Base-by-base conservation (phyloP, 2,329 filamentous ascomycete species). In the Epichloe aotearoae region DNA sequence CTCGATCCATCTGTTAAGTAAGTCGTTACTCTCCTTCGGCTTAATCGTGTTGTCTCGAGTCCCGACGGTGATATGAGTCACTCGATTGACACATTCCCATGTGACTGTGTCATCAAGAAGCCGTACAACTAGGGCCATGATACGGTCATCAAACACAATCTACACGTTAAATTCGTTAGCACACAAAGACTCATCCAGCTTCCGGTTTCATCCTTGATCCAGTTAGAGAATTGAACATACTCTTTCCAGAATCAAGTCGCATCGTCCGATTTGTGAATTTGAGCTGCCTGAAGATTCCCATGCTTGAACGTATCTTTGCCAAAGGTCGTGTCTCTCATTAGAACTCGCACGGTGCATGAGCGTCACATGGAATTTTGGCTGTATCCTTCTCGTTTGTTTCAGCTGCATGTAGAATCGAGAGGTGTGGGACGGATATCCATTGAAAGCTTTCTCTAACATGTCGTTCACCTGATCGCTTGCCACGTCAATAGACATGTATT, bases 41-140 rank as follows among this genome's bases (percentile, higher is more conserved):
- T 96, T 97, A 60, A 97, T 80, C 7, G 73, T 66, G 45, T 74
- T 67, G 56, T 82, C 77, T 10, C 82, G 79, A 0, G 93, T 98
- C 19, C 93, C 93, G 7, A 97, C 75, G 0, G 93, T 98, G 53
- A 98, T 80, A 64, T 98, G 93, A 11, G 90, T 82, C 34, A 94
- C 75, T 14, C 74, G 68, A 62, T 98, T 98, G 42, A 79, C 77
- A 54, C 83, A 91, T 50, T 81, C 73, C 80, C 83, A 87, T 45
- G 70, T 69, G 42, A 64, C 68, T 54, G 66, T 69, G 14, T 76
- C 68, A 51, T 81, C 79, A 5, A 79, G 69, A 3, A 95, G 72
- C 10, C 90, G 80, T 15, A 88, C 88, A 3, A 95, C 86, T 52
- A 98, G 84, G 5, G 88, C 84, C 93, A 98, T 97, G 61, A 97